These are phyloP conservation scores for Mycocentrospora acerina DNA, from an alignment of 2,329 filamentous ascomycete species.

Conservation along the genomic window DNA sequence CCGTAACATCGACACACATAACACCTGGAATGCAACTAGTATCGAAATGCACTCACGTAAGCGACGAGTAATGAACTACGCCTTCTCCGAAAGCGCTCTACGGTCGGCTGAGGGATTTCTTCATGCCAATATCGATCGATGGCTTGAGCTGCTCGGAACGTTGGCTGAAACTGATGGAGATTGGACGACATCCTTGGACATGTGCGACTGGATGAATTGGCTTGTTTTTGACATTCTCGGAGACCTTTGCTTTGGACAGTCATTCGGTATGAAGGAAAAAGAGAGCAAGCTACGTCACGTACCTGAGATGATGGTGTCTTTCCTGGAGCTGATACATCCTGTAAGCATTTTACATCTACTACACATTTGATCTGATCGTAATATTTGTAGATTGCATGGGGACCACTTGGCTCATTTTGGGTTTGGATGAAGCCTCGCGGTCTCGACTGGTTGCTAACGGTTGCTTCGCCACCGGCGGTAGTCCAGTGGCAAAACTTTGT, in stretches of 20 bases:
- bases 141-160: slow-evolving; percentile 20
- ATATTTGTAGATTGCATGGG: slow-evolving; percentile 8
- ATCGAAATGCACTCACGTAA: slow-evolving; percentile 39
- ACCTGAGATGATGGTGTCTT: slow-evolving; percentile 20
- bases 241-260: slow-evolving; percentile 43
- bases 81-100: slow-evolving; percentile 44
- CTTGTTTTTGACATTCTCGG: slow-evolving; percentile 51
- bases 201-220: slow-evolving; percentile 29
- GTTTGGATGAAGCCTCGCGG: slow-evolving; percentile 27
- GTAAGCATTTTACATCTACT: slow-evolving; percentile 6
- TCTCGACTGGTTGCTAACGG: slow-evolving; percentile 16
- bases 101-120: slow-evolving; percentile 44
- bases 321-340: slow-evolving; percentile 18
- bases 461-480: slow-evolving; percentile 16
- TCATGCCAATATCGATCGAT: slow-evolving; percentile 22
- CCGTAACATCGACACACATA: slow-evolving; percentile 35
- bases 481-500: slow-evolving; percentile 19
- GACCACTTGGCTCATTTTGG: slow-evolving; percentile 9
- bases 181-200: slow-evolving; percentile 16
- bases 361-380: background rate
- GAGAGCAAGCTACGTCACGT: slow-evolving; percentile 21
- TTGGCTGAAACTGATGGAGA: slow-evolving; percentile 9
- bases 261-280: slow-evolving; percentile 37
- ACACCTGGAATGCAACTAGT: slow-evolving; percentile 37
- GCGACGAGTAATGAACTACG: slow-evolving; percentile 42